phyloP scores from a whole-genome alignment of 2,329 filamentous ascomycete species.

The Fusarium globosum region DNA sequence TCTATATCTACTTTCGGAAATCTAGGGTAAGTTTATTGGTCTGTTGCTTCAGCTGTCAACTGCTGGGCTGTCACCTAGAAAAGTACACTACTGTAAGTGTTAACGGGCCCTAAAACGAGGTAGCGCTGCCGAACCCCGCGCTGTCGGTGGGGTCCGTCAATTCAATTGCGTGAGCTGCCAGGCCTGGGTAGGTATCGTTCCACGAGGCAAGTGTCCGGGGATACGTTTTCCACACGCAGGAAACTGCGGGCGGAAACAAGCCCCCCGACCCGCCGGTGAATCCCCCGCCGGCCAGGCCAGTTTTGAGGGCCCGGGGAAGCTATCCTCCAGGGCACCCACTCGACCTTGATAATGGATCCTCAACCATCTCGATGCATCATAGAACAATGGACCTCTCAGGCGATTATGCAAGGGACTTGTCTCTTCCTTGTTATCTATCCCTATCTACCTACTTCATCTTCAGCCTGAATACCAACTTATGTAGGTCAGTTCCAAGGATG shows the following conservation, averaged over 20 bases:
- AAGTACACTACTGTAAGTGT: slow-evolving; percentile 26
- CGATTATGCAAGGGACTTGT: slow-evolving; percentile 16
- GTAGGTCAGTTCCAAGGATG: slow-evolving; percentile 8
- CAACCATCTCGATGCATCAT: slow-evolving; percentile 3
- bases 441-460: background rate
- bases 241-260: slow-evolving; percentile 1
- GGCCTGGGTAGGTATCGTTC: slow-evolving; percentile 18
- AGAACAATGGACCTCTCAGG: background rate
- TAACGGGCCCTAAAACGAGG: slow-evolving; percentile 26
- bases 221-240: background rate
- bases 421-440: slow-evolving; percentile 6
- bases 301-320: slow-evolving; percentile 16
- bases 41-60: slow-evolving; percentile 26
- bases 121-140: slow-evolving; percentile 44
- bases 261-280: background rate
- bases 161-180: slow-evolving; percentile 9
- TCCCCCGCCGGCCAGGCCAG: background rate
- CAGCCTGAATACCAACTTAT: slow-evolving; percentile 5
- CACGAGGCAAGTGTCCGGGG: slow-evolving; percentile 20
- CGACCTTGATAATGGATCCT: background rate
- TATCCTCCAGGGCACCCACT: slow-evolving; percentile 7
- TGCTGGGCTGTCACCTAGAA: background rate
- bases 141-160: slow-evolving; percentile 16
- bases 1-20: slow-evolving; percentile 1
- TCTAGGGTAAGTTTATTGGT: slow-evolving; percentile 28